Base-by-base conservation (phyloP, 345 rosid species). In the Eutrema heterophyllum region DNA sequence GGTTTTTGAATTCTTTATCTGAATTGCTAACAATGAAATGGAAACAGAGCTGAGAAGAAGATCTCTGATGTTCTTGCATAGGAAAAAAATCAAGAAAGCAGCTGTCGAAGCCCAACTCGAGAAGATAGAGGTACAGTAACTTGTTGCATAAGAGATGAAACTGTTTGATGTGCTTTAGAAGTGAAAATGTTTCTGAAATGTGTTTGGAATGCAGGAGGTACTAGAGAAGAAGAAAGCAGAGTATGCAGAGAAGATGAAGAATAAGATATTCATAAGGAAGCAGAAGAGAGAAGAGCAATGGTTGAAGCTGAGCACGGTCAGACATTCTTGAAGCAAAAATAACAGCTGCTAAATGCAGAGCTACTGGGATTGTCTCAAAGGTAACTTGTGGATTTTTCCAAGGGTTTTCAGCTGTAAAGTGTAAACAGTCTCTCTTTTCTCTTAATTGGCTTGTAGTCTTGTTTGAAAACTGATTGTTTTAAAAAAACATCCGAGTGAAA, bases 81-180 rank as follows among this genome's bases (percentile, higher is more conserved):
- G 93, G 97, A 89, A 73, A 89, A 81, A 76, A 87, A 78, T n/a
- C 71, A 84, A 85, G 85, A 89, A 84, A 72, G 93, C 92, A 32
- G 76, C 82, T 27, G 13, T 82, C 1, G 97, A 89, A 82, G 87
- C 90, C n/a, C 68, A 88, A 67, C 86, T 91, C 68, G 82, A 68
- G 81, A 88, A 84, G 72, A 79, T 68, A 3, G 97, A 91, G 96
- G 97, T 91, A 81, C 48, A 2, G 5, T 15, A 44, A 68, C n/a
- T n/a, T n/a, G n/a, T n/a, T n/a, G 39, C 43, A 35, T 41, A 9
- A 27, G 8, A 7, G 2, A 46, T 39, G 32, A 39, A 26, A 63
- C n/a, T 43, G 40, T 45, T 5, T 27, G 0, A 12, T 66, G 52
- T 38, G 32, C 16, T 27, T 58, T 67, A 38, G 11, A 46, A 40